phyloP scores from a whole-genome alignment of 352 stramenopile species.

The Aphanomyces euteiches region DNA sequence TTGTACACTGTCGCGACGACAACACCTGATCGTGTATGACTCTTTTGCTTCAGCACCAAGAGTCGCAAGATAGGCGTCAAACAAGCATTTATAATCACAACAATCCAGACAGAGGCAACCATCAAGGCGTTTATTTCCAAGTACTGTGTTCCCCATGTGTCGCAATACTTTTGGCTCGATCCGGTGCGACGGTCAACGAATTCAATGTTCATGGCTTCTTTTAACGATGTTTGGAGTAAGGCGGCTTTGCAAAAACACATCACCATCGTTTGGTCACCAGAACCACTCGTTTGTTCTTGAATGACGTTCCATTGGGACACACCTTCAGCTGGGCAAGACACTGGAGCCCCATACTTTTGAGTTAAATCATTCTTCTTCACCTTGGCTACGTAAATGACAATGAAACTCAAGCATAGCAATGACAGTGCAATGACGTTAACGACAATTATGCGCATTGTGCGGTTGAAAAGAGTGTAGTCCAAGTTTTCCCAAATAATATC shows the following conservation, averaged over 20 bases:
- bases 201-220: slow-evolving; percentile 51
- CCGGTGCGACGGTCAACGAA: slow-evolving; percentile 48
- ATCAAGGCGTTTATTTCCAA: slow-evolving; percentile 63
- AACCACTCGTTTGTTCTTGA: slow-evolving; percentile 60
- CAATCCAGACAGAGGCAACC: slow-evolving; percentile 58
- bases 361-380: slow-evolving; percentile 70
- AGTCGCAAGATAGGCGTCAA: slow-evolving; percentile 61
- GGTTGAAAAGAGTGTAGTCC: slow-evolving; percentile 56
- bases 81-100: slow-evolving; percentile 65
- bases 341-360: slow-evolving; percentile 56
- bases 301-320: slow-evolving; percentile 62
- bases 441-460: slow-evolving; percentile 57
- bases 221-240: slow-evolving; percentile 49
- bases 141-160: slow-evolving; percentile 66
- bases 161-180: slow-evolving; percentile 48
- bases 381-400: slow-evolving; percentile 71
- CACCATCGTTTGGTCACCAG: slow-evolving; percentile 65
- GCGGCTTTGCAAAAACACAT: slow-evolving; percentile 76
- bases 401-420: slow-evolving; percentile 69
- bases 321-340: slow-evolving; percentile 47
- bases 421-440: slow-evolving; percentile 64
- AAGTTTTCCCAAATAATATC: slow-evolving; percentile 85
- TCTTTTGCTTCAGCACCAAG: slow-evolving; percentile 69
- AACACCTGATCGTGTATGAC: slow-evolving; percentile 69
- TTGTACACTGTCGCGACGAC: slow-evolving; percentile 73